Evolutionary conservation across 768 basidiomycete species (phyloP).

Genomic region (Mrakia frigida): DNA sequence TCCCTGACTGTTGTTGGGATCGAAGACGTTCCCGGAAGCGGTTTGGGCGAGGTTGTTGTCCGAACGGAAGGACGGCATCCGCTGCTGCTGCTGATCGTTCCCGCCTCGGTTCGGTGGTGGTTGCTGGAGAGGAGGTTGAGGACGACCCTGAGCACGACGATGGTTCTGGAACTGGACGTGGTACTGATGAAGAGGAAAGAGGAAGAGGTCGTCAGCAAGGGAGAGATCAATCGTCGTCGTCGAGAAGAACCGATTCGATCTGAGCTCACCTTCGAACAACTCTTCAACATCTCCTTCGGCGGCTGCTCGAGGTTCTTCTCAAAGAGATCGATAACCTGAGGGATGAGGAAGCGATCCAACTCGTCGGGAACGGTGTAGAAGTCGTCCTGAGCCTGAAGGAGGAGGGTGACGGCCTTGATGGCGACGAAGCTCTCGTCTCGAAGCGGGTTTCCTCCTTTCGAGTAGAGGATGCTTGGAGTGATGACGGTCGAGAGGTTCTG

Average conservation of each 20-base stretch:
- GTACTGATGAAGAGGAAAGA: background rate
- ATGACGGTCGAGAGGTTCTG: conserved; percentile 94
- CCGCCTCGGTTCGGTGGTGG: conserved; percentile 3
- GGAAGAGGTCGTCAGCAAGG: background rate
- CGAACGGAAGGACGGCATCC: conserved; percentile 19
- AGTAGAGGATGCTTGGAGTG: conserved; percentile 92
- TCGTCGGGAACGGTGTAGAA: conserved; percentile 92
- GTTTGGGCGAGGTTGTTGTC: conserved; percentile 14
- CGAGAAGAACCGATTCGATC: background rate
- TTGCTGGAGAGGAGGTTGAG: background rate
- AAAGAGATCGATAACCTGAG: conserved; percentile 75
- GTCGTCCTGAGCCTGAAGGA: conserved; percentile 90
- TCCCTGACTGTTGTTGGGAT: background rate
- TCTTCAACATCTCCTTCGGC: conserved; percentile 91
- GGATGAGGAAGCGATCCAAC: conserved; percentile 74
- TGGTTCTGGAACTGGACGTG: conserved; percentile 31
- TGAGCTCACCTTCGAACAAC: conserved; percentile 60
- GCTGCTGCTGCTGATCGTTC: background rate
- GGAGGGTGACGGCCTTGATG: conserved; percentile 74
- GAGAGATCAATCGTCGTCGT: background rate
- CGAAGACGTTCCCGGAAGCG: background rate
- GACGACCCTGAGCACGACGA: conserved; percentile 13
- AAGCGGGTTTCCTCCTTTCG: conserved; percentile 72
- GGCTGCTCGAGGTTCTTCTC: conserved; percentile 72
- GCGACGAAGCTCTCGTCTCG: conserved; percentile 89